phyloP scores from a whole-genome alignment of 805 yeast genomes.

The Candida pseudofarinosa region DNA sequence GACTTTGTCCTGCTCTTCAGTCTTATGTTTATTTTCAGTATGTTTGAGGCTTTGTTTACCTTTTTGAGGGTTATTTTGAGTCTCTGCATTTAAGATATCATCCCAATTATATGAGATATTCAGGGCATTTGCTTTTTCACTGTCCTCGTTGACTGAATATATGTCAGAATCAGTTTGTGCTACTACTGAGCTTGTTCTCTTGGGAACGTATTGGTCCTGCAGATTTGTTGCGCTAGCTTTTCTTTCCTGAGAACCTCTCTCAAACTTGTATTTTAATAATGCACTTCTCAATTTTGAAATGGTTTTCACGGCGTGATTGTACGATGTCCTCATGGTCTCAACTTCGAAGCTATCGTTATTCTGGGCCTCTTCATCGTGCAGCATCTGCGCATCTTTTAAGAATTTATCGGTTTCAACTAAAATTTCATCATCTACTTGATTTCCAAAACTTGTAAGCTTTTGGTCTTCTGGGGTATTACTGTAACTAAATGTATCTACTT shows the following conservation, averaged over 20 bases:
- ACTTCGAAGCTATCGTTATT: conserved; percentile 44
- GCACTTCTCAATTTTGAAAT: conserved; percentile 56
- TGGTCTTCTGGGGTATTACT: neutral
- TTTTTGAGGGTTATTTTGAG: conserved; percentile 3
- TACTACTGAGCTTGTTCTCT: neutral
- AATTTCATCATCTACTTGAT: neutral
- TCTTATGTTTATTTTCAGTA: neutral
- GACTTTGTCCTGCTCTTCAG: conserved; percentile 9
- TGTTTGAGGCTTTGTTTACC: neutral
- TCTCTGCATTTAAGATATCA: neutral
- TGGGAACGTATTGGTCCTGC: neutral
- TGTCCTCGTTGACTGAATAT: neutral
- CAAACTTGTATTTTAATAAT: conserved; percentile 30
- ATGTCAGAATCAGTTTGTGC: neutral
- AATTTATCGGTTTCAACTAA: neutral
- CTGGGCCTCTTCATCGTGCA: conserved; percentile 9
- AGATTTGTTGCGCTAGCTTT: conserved; percentile 5
- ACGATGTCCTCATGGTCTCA: conserved; percentile 62
- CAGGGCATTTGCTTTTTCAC: neutral
- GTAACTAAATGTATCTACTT: neutral
- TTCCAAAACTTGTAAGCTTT: neutral
- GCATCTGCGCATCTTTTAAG: neutral
- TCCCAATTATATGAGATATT: neutral
- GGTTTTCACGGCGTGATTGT: conserved; percentile 60
- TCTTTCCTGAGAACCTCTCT: neutral